phyloP scores from a whole-genome alignment of 2,329 filamentous ascomycete genomes.

The Camillea tinctor region DNA sequence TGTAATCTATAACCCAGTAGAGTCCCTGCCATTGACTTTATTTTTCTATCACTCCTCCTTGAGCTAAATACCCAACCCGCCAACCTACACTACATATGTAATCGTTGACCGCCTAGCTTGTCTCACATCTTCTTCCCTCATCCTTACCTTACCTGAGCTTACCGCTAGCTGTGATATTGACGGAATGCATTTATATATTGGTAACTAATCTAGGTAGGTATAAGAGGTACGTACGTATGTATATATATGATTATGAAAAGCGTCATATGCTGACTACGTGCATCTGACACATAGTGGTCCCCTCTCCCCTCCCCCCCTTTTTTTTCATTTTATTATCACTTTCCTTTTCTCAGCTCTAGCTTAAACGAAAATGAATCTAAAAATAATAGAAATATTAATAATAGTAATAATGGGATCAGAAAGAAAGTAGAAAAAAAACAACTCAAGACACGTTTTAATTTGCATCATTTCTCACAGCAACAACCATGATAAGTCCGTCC shows the following conservation, averaged over 20 bases:
- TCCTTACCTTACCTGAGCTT: background rate
- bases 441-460: background rate
- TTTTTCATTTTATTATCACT: too few species aligned
- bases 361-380: background rate
- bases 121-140: background rate
- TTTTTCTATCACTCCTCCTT: background rate
- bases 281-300: background rate
- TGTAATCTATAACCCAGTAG: background rate
- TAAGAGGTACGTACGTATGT: too few species aligned
- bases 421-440: background rate
- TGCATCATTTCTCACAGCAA: background rate
- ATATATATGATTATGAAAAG: background rate
- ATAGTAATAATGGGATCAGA: background rate
- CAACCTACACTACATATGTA: too few species aligned
- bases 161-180: background rate
- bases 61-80: too few species aligned
- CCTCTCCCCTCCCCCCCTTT: too few species aligned
- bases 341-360: too few species aligned
- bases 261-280: background rate
- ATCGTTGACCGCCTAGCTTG: background rate
- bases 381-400: background rate
- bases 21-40: background rate
- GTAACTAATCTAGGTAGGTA: too few species aligned
- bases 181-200: too few species aligned
- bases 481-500: background rate